phyloP scores from a whole-genome alignment of 768 basidiomycete species.

The Suillus spraguei region DNA sequence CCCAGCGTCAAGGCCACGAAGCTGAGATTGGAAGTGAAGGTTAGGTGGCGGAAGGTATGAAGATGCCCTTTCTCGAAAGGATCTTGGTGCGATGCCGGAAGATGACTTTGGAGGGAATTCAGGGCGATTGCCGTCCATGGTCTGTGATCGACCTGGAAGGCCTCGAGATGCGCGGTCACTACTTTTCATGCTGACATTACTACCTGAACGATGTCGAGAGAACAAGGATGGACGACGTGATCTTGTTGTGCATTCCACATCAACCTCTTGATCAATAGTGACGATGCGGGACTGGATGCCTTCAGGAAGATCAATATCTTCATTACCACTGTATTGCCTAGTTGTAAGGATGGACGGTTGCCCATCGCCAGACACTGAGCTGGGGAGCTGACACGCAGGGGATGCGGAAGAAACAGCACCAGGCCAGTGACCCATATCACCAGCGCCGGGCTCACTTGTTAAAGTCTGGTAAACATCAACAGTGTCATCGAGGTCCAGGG shows the following conservation, averaged over 20 bases:
- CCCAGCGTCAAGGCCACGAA: conserved; percentile 35
- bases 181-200: conserved; percentile 9
- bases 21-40: neutral
- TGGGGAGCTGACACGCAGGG: conserved; percentile 7
- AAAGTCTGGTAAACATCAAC: conserved; percentile 66
- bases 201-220: conserved; percentile 40
- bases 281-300: conserved; percentile 52
- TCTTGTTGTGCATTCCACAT: conserved; percentile 46
- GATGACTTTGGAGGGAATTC: conserved; percentile 6
- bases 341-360: neutral
- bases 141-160: conserved; percentile 12
- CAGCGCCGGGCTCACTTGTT: conserved; percentile 58
- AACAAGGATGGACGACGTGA: conserved; percentile 44
- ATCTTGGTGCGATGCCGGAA: neutral
- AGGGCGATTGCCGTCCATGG: conserved; percentile 3
- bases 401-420: conserved; percentile 21
- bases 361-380: conserved; percentile 10
- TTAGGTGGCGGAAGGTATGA: conserved; percentile 14
- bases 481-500: conserved; percentile 85
- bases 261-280: conserved; percentile 47
- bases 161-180: conserved; percentile 6
- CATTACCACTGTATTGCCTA: conserved; percentile 43
- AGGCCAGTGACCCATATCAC: conserved; percentile 55
- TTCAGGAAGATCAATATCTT: conserved; percentile 63
- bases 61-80: conserved; percentile 11